phyloP scores from a whole-genome alignment of 2,329 filamentous ascomycete species.

The Cytospora leucostoma region DNA sequence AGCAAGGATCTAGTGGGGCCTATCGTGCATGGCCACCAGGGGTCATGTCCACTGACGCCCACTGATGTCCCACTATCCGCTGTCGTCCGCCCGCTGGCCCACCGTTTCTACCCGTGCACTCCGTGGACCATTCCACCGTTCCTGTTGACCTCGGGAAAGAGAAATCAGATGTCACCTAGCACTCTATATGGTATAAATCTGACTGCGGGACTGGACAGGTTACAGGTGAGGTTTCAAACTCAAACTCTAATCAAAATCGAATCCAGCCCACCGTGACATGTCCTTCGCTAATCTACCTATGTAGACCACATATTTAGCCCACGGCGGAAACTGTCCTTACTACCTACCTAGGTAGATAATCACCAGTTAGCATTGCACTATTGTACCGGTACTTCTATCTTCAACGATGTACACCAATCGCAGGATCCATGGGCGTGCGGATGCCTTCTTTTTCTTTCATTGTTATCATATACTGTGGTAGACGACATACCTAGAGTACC shows the following conservation, averaged over 20 bases:
- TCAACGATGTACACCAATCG: too few relatives aligned
- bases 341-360: too few relatives aligned
- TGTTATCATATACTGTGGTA: not conserved
- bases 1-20: not conserved
- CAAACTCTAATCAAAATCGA: not conserved
- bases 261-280: constrained; percentile 15
- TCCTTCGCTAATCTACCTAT: not conserved
- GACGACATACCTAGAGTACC: too few relatives aligned
- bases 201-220: not conserved
- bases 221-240: not conserved
- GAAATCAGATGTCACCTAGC: constrained; percentile 17
- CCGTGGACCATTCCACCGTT: not conserved
- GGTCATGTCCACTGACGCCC: too few relatives aligned
- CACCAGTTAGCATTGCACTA: too few relatives aligned
- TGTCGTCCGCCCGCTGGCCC: too few relatives aligned
- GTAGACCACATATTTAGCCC: too few relatives aligned
- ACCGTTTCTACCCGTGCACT: too few relatives aligned
- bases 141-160: not conserved
- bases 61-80: too few relatives aligned
- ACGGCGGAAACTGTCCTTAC: too few relatives aligned
- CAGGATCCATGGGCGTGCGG: not conserved
- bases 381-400: too few relatives aligned
- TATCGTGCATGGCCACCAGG: not conserved
- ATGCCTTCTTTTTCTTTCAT: not conserved
- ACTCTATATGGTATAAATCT: not conserved